Base-by-base conservation (phyloP, 768 basidiomycete species). In the Tricholoma matsutake region DNA sequence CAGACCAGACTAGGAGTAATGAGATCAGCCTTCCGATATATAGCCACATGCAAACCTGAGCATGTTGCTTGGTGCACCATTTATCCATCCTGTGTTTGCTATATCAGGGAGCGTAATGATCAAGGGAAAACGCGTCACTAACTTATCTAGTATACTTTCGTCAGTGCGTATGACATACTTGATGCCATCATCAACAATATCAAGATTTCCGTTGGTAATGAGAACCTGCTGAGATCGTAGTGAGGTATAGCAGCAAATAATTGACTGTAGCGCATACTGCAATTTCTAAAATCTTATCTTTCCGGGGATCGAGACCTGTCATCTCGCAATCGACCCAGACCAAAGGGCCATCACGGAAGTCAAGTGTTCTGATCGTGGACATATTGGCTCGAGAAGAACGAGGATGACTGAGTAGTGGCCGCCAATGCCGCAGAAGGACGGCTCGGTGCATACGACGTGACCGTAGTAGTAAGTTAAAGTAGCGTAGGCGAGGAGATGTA, bases 301-400 rank as follows among this genome's bases (percentile, higher is more conserved):
- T 86, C 53, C 80, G 78, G 3, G 81, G 81, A 67, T 89, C 73
- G 39, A 94, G 79, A 4, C 92, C 92, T 2, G 92, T 93, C 83
- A 94, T 94, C 75, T 94, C 92, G 66, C 91, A 92, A 71, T 94
- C 92, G 55, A 94, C 81, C 92, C 92, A 89, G 6, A 92, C 87
- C 58, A 92, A 73, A 9, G 91, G 89, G 0, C 88, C 87, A 34
- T 82, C 83, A n/a, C 72, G 64, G 57, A 79, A 83, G 59, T 76
- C 71, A 31, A 86, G 72, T 5, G 79, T 74, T 54, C 65, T 69
- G 13, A 51, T 39, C 63, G 64, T 63, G 31, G 37, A 56, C 45
- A 43, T 54, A 8, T 41, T 61, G n/a, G 57, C 18, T 13, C 25
- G 53, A 10, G 22, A 58, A 11, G 32, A 29, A 20, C 32, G 49